Conservation (phyloP, 495 filamentous ascomycete species). For the Friedmanniomyces simplex region DNA sequence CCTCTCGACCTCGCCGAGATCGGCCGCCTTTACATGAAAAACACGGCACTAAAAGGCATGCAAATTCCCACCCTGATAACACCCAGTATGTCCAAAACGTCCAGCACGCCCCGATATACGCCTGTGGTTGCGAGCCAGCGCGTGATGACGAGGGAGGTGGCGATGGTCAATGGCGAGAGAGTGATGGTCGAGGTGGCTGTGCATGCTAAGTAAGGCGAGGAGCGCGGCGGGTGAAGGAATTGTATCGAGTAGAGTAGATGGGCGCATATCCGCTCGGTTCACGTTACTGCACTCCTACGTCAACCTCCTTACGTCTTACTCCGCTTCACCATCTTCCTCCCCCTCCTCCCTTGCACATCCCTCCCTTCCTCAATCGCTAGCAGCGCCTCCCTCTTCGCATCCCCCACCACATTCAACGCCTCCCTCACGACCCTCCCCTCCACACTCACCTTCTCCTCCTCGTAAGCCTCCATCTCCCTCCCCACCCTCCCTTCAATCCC, state of each 20-base stretch:
- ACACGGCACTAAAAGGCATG: background rate
- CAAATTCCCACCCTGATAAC: background rate
- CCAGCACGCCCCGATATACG: background rate
- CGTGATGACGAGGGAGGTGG: background rate
- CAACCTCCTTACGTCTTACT: slow-evolving; percentile 23
- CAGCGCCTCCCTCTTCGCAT: slow-evolving; percentile 82
- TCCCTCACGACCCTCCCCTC: slow-evolving; percentile 77
- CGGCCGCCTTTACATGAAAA: background rate
- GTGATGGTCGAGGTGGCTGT: background rate
- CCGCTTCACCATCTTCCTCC: slow-evolving; percentile 47
- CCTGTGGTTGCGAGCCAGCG: background rate
- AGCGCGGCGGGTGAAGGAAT: no score
- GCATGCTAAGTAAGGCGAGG: slow-evolving; percentile 10
- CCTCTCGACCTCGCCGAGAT: background rate
- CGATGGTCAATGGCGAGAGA: background rate
- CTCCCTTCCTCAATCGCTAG: slow-evolving; percentile 84
- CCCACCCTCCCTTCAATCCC: slow-evolving; percentile 82
- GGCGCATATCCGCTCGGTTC: no score
- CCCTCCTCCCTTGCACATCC: slow-evolving; percentile 71
- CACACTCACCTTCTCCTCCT: slow-evolving; percentile 80
- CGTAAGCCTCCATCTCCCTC: slow-evolving; percentile 66
- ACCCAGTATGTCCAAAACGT: background rate
- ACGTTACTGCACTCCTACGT: no score
- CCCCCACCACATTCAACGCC: slow-evolving; percentile 73
- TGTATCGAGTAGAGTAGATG: no score